Evolutionary conservation across 306 rosid genomes (phyloP).

Genomic region (Ochetophila trinervis): DNA sequence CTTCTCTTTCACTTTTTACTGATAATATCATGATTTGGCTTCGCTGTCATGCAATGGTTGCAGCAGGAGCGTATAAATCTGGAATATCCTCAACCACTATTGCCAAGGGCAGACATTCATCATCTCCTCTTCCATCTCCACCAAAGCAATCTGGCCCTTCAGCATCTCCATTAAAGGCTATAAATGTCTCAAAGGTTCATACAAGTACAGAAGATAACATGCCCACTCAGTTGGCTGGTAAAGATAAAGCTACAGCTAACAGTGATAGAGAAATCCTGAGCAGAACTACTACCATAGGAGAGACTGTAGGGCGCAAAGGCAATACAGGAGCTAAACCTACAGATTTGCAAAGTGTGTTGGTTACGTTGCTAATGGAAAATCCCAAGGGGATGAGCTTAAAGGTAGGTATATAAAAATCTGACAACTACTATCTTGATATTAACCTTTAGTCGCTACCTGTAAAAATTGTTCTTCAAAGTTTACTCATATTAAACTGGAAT

Average conservation of each 20-base stretch:
- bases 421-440: background rate
- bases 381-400: constrained; percentile 78
- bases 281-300: constrained; percentile 42
- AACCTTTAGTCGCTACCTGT: background rate
- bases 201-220: constrained; percentile 44
- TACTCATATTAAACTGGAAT: background rate
- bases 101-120: constrained; percentile 58
- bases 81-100: constrained; percentile 51
- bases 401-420: constrained; percentile 36
- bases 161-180: constrained; percentile 59
- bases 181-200: constrained; percentile 49
- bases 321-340: constrained; percentile 48
- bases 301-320: constrained; percentile 56
- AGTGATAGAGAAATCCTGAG: constrained; percentile 56
- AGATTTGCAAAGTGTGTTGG: constrained; percentile 68
- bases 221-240: constrained; percentile 46
- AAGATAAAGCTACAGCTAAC: constrained; percentile 47
- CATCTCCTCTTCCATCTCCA: constrained; percentile 71
- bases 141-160: constrained; percentile 60
- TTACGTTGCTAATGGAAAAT: constrained; percentile 69
- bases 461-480: background rate
- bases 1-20: background rate
- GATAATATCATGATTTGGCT: background rate
- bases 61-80: constrained; percentile 53
- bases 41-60: constrained; percentile 22